These are phyloP conservation scores for Huntiella decipiens DNA, from an alignment of 2,329 filamentous ascomycete genomes.

Conservation along the genomic window DNA sequence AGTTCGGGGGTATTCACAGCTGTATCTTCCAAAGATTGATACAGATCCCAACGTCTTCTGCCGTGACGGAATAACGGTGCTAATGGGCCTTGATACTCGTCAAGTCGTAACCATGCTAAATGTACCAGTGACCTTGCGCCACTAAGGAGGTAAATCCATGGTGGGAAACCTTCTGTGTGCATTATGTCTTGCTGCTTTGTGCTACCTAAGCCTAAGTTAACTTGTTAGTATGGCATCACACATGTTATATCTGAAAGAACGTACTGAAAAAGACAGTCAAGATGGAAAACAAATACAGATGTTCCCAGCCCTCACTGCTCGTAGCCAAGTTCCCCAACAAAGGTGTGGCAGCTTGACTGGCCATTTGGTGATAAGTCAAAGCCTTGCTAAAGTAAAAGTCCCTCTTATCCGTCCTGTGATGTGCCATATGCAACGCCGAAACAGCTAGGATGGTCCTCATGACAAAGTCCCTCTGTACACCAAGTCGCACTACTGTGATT, in stretches of 20 bases:
- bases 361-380: conserved; percentile 16
- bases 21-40: conserved; percentile 7
- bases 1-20: conserved; percentile 4
- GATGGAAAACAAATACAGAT: conserved; percentile 16
- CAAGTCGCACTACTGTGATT: conserved; percentile 27
- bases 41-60: conserved; percentile 13
- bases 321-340: conserved; percentile 14
- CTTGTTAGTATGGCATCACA: neutral
- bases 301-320: conserved; percentile 14
- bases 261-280: conserved; percentile 19
- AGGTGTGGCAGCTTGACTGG: conserved; percentile 15
- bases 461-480: conserved; percentile 26
- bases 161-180: conserved; percentile 17
- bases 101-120: conserved; percentile 7
- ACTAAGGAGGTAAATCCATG: conserved; percentile 19
- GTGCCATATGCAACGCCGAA: conserved; percentile 29
- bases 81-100: conserved; percentile 13
- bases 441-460: conserved; percentile 30
- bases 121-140: conserved; percentile 16
- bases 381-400: conserved; percentile 12
- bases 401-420: conserved; percentile 7
- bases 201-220: conserved; percentile 14
- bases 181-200: conserved; percentile 17
- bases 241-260: conserved; percentile 2
- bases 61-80: conserved; percentile 15